Conservation (phyloP, 2,329 filamentous ascomycete species). For the Xylaria sp. region DNA sequence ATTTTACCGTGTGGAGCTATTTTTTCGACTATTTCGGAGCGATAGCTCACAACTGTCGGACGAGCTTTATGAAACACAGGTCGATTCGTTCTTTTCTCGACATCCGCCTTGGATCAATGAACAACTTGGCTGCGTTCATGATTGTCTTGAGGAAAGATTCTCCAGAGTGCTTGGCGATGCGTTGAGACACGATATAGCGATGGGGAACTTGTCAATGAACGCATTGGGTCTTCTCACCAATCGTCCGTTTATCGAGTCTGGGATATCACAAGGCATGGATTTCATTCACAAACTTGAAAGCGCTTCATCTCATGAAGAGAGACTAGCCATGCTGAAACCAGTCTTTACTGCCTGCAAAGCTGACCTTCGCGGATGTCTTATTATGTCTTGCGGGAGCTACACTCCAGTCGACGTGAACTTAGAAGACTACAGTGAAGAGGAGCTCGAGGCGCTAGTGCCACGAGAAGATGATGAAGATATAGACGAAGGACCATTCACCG, state of each 20-base stretch:
- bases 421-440: not conserved
- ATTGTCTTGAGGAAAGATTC: slow-evolving; percentile 34
- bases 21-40: slow-evolving; percentile 29
- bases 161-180: slow-evolving; percentile 28
- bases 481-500: not conserved
- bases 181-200: slow-evolving; percentile 25
- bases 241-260: not conserved
- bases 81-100: slow-evolving; percentile 24
- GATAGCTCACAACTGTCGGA: not conserved
- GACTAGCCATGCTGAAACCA: not conserved
- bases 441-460: not conserved
- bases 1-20: slow-evolving; percentile 37
- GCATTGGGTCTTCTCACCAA: not conserved
- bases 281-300: not conserved
- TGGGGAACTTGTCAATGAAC: too few species aligned
- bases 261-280: slow-evolving; percentile 3
- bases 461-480: not conserved
- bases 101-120: slow-evolving; percentile 36
- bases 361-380: not conserved
- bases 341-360: not conserved
- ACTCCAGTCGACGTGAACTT: not conserved
- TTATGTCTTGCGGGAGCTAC: not conserved
- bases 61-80: too few species aligned
- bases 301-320: not conserved
- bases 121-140: slow-evolving; percentile 32